Evolutionary conservation across 495 filamentous ascomycete genomes (phyloP).

Genomic region (Lophium mytilinum): DNA sequence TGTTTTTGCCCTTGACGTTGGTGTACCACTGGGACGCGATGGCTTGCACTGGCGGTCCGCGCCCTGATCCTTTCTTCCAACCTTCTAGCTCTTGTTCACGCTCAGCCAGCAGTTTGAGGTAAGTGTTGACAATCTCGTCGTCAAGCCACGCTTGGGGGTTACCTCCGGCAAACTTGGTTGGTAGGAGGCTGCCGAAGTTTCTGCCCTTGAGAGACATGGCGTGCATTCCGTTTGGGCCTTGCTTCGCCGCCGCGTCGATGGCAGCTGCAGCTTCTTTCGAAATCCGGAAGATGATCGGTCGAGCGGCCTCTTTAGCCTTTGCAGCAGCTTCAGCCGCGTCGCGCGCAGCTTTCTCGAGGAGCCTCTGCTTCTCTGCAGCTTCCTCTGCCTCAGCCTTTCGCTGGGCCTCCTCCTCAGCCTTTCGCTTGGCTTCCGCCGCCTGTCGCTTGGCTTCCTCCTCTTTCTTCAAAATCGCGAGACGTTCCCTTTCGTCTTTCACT

Average conservation of each 20-base stretch:
- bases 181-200: slow-evolving; percentile 52
- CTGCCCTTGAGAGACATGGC: slow-evolving; percentile 18
- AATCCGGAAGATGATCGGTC: not conserved
- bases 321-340: not conserved
- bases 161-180: slow-evolving; percentile 20
- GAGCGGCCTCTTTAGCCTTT: not conserved
- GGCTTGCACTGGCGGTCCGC: slow-evolving; percentile 56
- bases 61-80: slow-evolving; percentile 21
- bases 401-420: not conserved
- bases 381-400: not conserved
- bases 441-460: not conserved
- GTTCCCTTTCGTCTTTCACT: not conserved
- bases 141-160: slow-evolving; percentile 56
- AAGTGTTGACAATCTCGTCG: slow-evolving; percentile 70
- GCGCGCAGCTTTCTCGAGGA: not conserved
- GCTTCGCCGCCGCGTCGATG: not conserved
- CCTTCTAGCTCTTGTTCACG: slow-evolving; percentile 44
- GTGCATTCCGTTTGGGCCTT: slow-evolving; percentile 23
- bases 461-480: not conserved
- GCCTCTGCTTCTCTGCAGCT: not conserved
- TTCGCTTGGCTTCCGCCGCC: not conserved
- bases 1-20: slow-evolving; percentile 42
- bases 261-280: not conserved
- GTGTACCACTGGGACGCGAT: slow-evolving; percentile 67
- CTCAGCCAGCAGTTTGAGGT: slow-evolving; percentile 52